These are phyloP conservation scores for Ophiostoma australiae DNA, from an alignment of 2,329 filamentous ascomycete genomes.

Conservation along the genomic window DNA sequence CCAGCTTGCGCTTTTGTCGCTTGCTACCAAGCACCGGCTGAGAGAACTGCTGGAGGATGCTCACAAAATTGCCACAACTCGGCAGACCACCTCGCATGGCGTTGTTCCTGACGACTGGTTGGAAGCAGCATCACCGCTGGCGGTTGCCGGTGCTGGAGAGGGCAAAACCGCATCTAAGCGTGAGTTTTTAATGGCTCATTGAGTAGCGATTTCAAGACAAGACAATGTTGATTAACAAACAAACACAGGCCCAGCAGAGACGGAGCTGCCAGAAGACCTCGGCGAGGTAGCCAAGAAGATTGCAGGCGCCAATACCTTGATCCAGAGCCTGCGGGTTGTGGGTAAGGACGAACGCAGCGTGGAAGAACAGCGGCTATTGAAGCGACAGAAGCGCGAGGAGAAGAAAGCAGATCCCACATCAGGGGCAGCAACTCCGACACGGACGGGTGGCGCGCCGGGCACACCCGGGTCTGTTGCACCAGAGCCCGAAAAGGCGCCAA, in stretches of 20 bases:
- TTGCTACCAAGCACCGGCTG: constrained; percentile 76
- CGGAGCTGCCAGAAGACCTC: constrained; percentile 35
- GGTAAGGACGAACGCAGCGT: constrained; percentile 62
- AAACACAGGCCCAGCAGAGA: constrained; percentile 39
- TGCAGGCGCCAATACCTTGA: constrained; percentile 45
- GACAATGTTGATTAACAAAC: background rate
- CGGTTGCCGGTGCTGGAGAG: constrained; percentile 31
- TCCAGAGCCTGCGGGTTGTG: constrained; percentile 51
- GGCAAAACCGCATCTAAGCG: constrained; percentile 44
- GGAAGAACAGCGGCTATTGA: constrained; percentile 67
- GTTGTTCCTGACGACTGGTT: constrained; percentile 70
- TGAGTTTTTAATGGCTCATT: constrained; percentile 38
- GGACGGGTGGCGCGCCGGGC: constrained; percentile 48
- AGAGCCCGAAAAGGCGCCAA: constrained; percentile 63
- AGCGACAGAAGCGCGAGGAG: constrained; percentile 59
- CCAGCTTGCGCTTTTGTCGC: constrained; percentile 74
- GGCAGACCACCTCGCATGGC: constrained; percentile 75
- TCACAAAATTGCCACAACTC: constrained; percentile 61
- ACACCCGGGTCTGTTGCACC: constrained; percentile 60
- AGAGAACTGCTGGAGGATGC: constrained; percentile 74
- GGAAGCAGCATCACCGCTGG: constrained; percentile 57
- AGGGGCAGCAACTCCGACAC: constrained; percentile 52
- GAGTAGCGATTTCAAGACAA: background rate
- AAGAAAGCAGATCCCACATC: constrained; percentile 50
- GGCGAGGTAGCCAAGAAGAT: constrained; percentile 37